These are phyloP conservation scores for Rhodamnia rubescens DNA, from an alignment of 345 rosid genomes.

Conservation along the genomic window DNA sequence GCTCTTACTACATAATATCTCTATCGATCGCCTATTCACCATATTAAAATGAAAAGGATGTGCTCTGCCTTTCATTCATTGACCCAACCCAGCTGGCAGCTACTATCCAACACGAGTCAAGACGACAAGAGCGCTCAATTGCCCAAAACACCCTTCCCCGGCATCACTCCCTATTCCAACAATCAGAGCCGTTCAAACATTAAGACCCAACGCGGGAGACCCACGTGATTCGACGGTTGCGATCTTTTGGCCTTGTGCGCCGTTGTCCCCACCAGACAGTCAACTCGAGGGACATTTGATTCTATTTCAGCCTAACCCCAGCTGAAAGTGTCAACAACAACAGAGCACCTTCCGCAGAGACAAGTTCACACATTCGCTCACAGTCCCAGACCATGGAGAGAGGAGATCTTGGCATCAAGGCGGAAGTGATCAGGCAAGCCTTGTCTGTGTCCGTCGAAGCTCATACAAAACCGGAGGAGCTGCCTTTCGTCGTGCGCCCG, in stretches of 20 bases:
- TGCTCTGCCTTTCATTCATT: not conserved
- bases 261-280: too few relatives aligned
- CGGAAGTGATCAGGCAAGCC: slow-evolving; percentile 25
- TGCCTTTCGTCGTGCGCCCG: slow-evolving; percentile 1
- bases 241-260: not conserved
- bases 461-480: slow-evolving; percentile 11
- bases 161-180: not conserved
- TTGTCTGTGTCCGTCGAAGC: slow-evolving; percentile 26
- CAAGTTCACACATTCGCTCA: not conserved
- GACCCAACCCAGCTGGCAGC: too few relatives aligned
- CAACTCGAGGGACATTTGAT: not conserved
- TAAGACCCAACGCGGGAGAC: not conserved
- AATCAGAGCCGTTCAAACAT: not conserved
- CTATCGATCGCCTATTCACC: too few relatives aligned
- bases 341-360: not conserved
- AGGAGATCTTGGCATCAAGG: slow-evolving; percentile 3
- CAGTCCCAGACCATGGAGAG: not conserved
- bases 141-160: not conserved
- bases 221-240: not conserved
- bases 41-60: too few relatives aligned
- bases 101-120: not conserved
- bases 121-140: not conserved
- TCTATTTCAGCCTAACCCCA: not conserved
- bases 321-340: not conserved
- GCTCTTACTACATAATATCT: too few relatives aligned